phyloP scores from a whole-genome alignment of 1,139 yeast genomes.

The Scheffersomyces lignicola region DNA sequence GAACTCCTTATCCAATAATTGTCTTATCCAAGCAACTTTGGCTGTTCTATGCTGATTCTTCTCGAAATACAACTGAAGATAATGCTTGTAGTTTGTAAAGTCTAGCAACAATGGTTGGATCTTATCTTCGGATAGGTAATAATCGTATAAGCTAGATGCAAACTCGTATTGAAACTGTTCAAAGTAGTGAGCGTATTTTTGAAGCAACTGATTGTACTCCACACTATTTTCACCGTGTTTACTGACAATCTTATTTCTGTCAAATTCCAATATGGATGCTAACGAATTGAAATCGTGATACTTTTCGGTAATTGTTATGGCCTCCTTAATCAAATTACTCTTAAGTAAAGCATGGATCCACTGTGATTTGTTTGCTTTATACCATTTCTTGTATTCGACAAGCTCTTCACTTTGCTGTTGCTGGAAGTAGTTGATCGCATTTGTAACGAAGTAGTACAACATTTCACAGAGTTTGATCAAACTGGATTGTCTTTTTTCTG shows the following conservation, averaged over 20 bases:
- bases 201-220: constrained; percentile 15
- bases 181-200: constrained; percentile 54
- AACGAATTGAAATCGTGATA: constrained; percentile 67
- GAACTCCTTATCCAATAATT: constrained; percentile 54
- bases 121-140: constrained; percentile 55
- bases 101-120: constrained; percentile 55
- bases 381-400: constrained; percentile 37
- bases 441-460: constrained; percentile 38
- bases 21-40: constrained; percentile 73
- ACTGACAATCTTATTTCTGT: constrained; percentile 36
- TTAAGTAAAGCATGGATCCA: constrained; percentile 61
- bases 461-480: constrained; percentile 30
- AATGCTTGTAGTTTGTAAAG: constrained; percentile 54
- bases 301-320: constrained; percentile 64
- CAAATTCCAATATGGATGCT: constrained; percentile 61
- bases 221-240: constrained; percentile 16
- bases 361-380: constrained; percentile 24
- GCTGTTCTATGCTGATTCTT: constrained; percentile 49
- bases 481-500: constrained; percentile 17
- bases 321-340: constrained; percentile 49
- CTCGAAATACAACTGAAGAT: constrained; percentile 53
- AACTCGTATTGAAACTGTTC: constrained; percentile 65
- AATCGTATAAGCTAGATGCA: constrained; percentile 64
- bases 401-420: constrained; percentile 18
- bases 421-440: constrained; percentile 40